Base-by-base conservation (phyloP, 768 basidiomycete species). In the Piloderma croceum region DNA sequence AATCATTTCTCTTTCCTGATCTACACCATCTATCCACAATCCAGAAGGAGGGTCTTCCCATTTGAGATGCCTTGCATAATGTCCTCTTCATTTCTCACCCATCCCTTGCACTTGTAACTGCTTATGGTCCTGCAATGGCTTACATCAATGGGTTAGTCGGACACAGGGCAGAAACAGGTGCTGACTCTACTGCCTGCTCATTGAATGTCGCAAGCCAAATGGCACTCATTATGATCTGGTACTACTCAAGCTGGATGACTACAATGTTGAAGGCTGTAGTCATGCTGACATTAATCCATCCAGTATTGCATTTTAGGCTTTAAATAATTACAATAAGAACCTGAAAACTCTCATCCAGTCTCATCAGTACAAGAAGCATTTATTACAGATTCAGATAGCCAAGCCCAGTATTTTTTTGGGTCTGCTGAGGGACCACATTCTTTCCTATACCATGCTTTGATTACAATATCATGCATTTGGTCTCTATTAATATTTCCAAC, bases 101-200 rank as follows among this genome's bases (percentile, higher is more conserved):
- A 0, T 59, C 54, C 31, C 43, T 62, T 9, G 38, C 39, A 1
- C 45, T 62, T 34, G 57, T 22, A 2, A 57, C 49, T 13, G 61
- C 59, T 0, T 58, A 61, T 41, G 50, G 51, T 6, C 53, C 60
- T 5, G 57, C 52, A 0, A 43, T 59, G 11, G 47, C 56, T 0
- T 43, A 48, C 9, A 34, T 70, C 11, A 59, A 60, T 43, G 68
- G 68, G 0, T 45, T 58, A 27, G 58, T 65, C 11, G 60, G 66
- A 0, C 63, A 68, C 34, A 56, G 6, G 58, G 63, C 1, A 43
- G 50, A 9, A 52, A 55, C 20, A 64, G 61, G 0, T 76, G 73
- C 38, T 53, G 52, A 0, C 6, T 61, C 0, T 60, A 52, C 32
- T 73, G 69, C 42, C 29, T 40, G 0, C 6, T 59, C 3, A 25